Conservation (phyloP, 345 rosid species). For the Adansonia digitata region DNA sequence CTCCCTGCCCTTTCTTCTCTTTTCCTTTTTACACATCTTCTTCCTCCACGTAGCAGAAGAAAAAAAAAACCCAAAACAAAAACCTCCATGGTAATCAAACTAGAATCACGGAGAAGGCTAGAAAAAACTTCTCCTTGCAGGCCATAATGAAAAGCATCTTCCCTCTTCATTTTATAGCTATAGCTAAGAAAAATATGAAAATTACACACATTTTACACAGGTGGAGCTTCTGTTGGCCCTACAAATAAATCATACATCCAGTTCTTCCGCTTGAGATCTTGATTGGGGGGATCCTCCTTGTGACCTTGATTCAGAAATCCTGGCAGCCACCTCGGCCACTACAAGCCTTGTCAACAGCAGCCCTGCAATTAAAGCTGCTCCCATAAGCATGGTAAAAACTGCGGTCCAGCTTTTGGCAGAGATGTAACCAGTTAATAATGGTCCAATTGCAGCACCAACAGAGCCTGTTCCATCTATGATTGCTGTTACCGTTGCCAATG, state of each 20-base stretch:
- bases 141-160: slow-evolving; percentile 8
- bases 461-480: slow-evolving; percentile 98
- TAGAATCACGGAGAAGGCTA: slow-evolving; percentile 14
- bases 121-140: slow-evolving; percentile 21
- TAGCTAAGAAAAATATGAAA: slow-evolving; percentile 5
- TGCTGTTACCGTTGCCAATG: slow-evolving; percentile 94
- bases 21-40: background rate
- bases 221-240: background rate
- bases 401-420: slow-evolving; percentile 81
- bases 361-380: slow-evolving; percentile 74
- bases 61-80: background rate
- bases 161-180: slow-evolving; percentile 15
- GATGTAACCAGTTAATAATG: slow-evolving; percentile 79
- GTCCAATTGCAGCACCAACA: slow-evolving; percentile 96
- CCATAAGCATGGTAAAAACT: slow-evolving; percentile 93
- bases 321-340: slow-evolving; percentile 66
- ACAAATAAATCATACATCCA: slow-evolving; percentile 18
- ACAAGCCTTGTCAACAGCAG: slow-evolving; percentile 72
- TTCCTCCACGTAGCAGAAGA: background rate
- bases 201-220: background rate
- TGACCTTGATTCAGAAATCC: slow-evolving; percentile 48
- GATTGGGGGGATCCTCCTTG: slow-evolving; percentile 14
- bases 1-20: background rate
- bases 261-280: slow-evolving; percentile 18
- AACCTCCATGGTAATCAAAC: background rate